Percentiles rank a stretch among this genome's conserved stretches.
phyloP scores from a whole-genome alignment of 306 rosid species.

The Cucurbita pepo region DNA sequence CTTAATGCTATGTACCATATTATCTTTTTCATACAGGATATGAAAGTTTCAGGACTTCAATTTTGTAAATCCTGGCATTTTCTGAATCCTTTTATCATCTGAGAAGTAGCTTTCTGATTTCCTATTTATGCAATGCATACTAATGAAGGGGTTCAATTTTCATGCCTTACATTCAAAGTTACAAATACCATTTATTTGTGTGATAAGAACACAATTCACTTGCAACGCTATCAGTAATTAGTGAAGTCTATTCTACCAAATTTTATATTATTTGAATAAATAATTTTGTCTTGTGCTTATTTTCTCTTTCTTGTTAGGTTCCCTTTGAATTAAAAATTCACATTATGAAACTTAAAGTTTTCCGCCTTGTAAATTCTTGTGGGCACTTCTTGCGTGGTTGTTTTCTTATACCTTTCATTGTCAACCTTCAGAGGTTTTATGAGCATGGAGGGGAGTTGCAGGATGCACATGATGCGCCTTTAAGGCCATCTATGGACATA shows the following conservation, averaged over 20 bases:
- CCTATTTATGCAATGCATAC: neutral
- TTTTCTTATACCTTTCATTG: neutral
- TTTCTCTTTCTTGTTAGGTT: neutral
- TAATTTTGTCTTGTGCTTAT: neutral
- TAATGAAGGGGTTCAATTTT: neutral
- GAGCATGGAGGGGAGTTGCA: slow-evolving; percentile 97
- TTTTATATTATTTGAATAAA: neutral
- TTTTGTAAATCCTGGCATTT: neutral
- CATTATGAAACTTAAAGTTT: neutral
- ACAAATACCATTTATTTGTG: neutral
- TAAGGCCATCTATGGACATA: slow-evolving; percentile 87
- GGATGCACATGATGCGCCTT: slow-evolving; percentile 71
- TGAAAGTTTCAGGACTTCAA: neutral
- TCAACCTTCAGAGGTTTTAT: slow-evolving; percentile 61
- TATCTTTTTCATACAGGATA: neutral
- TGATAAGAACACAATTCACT: neutral
- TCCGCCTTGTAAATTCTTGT: neutral
- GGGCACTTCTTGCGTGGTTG: neutral
- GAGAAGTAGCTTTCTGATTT: neutral
- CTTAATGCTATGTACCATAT: neutral
- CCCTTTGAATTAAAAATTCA: neutral
- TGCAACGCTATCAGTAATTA: neutral
- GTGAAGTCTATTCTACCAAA: neutral
- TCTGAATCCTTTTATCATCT: neutral
- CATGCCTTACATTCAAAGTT: neutral